Percentiles rank a stretch among this genome's conserved stretches.
Evolutionary conservation across 75 land plant species (phyloP).

Genomic region (Pseudotsuga menziesii): DNA sequence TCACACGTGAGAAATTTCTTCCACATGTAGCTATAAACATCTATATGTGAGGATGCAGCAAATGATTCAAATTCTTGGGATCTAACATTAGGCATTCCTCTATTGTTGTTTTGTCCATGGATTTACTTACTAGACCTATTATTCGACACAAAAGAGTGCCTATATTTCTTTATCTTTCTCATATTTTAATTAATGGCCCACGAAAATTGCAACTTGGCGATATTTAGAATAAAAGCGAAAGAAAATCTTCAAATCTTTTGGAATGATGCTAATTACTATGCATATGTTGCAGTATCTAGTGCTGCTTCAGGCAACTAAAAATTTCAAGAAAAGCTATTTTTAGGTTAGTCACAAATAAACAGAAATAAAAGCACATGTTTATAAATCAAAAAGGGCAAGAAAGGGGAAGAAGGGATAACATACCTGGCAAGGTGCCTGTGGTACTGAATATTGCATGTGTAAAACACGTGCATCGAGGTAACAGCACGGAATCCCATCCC

Average conservation of each 20-base stretch:
- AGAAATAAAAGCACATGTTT: background rate
- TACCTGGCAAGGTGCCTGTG: conserved; percentile 12
- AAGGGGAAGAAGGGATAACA: background rate
- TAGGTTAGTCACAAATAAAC: no score
- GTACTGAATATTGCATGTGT: conserved; percentile 69
- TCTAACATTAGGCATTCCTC: background rate
- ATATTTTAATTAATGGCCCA: background rate
- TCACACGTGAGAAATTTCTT: no score
- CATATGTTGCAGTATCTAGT: background rate
- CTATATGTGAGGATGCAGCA: no score
- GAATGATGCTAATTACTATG: background rate
- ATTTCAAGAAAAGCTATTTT: no score
- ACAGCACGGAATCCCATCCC: conserved; percentile 49
- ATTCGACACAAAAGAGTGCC: background rate
- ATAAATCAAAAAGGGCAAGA: background rate
- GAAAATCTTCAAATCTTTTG: background rate
- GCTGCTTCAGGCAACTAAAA: background rate
- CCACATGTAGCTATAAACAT: no score
- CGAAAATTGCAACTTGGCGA: background rate
- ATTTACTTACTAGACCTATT: background rate
- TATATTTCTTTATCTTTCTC: background rate
- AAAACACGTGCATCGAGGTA: conserved; percentile 52
- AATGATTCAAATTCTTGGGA: no score
- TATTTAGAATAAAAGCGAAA: background rate
- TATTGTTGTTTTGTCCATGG: background rate